Conservation (phyloP, 78 protist species). For the Dictyostelium brefeldianum region DNA sequence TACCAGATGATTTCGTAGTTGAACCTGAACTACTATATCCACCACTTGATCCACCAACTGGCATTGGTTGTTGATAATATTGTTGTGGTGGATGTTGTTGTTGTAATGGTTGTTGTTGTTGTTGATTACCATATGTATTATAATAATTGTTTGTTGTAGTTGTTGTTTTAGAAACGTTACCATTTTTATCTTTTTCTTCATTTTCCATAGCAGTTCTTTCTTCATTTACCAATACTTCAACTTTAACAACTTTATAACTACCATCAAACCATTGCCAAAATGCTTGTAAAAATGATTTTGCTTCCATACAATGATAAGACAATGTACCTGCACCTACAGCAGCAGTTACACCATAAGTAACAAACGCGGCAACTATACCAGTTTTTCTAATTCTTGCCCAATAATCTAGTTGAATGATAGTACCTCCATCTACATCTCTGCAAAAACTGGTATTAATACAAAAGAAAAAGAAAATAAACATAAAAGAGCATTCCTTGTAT, state of each 20-base stretch:
- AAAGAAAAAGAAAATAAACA: too few relatives aligned
- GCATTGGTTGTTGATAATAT: neutral
- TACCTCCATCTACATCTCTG: conserved; percentile 80
- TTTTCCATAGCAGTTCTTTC: conserved; percentile 34
- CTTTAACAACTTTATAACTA: conserved; percentile 72
- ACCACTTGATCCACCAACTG: neutral
- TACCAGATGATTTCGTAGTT: neutral
- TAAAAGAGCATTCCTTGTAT: too few relatives aligned
- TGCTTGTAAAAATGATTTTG: conserved; percentile 31
- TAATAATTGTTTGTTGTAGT: conserved; percentile 27
- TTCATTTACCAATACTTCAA: conserved; percentile 55
- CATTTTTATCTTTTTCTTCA: neutral
- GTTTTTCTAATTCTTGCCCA: conserved; percentile 81
- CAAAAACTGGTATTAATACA: too few relatives aligned
- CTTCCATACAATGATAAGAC: conserved; percentile 43
- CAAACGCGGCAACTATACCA: conserved; percentile 76
- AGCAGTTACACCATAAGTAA: conserved; percentile 76
- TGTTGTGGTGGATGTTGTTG: neutral
- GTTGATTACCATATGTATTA: neutral
- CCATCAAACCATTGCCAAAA: conserved; percentile 84
- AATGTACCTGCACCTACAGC: conserved; percentile 80
- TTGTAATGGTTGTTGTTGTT: conserved; percentile 21
- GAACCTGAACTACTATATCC: neutral
- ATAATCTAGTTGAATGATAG: conserved; percentile 57
- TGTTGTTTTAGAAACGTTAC: neutral